A percentile compares a stretch with the other conserved stretches of the same genome.
Evolutionary conservation across 129 eudicot species (phyloP).

Genomic region (Scalesia atractyloides): DNA sequence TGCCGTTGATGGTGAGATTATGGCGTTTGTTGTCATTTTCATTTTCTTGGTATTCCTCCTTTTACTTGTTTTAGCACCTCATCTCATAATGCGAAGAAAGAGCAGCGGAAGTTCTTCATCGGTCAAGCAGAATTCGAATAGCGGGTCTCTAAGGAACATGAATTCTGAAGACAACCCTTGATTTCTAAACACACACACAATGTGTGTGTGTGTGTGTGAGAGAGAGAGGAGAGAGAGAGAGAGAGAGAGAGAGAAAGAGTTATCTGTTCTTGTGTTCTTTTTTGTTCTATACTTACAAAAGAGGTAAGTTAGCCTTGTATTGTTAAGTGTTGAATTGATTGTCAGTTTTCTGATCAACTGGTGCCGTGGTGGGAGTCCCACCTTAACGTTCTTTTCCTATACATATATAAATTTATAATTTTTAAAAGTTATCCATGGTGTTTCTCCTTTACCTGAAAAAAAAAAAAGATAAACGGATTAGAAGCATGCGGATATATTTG

Average conservation of each 20-base stretch:
- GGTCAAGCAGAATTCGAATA: constrained; percentile 1
- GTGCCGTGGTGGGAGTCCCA: constrained; percentile 3
- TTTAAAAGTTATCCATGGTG: background rate
- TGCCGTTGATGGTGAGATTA: constrained; percentile 31
- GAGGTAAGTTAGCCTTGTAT: constrained; percentile 1
- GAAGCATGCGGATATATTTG: too few relatives aligned
- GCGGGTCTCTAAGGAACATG: constrained; percentile 20
- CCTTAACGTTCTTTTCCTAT: constrained; percentile 8
- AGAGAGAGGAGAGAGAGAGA: background rate
- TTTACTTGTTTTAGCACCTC: constrained; percentile 12
- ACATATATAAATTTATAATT: background rate
- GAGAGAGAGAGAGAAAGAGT: too few relatives aligned
- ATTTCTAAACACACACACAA: constrained; percentile 7
- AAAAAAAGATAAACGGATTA: too few relatives aligned
- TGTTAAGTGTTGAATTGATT: background rate
- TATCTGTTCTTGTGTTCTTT: background rate
- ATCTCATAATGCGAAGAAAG: constrained; percentile 25
- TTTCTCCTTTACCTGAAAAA: too few relatives aligned
- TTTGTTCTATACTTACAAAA: constrained; percentile 1
- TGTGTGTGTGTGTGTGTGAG: background rate
- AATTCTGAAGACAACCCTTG: constrained; percentile 17
- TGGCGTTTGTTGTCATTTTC: constrained; percentile 28
- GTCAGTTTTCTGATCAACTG: background rate
- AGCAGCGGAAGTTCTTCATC: constrained; percentile 16
- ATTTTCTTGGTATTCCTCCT: constrained; percentile 28